Evolutionary conservation across 371 early-diverging fungal genomes (phyloP).

Genomic region (Rhizopus sp.): DNA sequence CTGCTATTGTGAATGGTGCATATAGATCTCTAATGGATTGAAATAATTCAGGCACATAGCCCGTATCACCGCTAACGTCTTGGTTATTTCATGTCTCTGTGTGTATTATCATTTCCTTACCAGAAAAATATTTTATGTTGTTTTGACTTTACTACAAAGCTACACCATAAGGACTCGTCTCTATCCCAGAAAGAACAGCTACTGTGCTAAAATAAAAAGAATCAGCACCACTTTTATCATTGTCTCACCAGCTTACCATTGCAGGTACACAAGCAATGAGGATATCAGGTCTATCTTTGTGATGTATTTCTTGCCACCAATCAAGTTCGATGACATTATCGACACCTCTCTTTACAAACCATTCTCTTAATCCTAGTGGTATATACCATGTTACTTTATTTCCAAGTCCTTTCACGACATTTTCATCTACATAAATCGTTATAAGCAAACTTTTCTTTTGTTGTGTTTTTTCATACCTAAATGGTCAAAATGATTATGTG

Average conservation of each 20-base stretch:
- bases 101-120: constrained; percentile 20
- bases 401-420: constrained; percentile 46
- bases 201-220: constrained; percentile 47
- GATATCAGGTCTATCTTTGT: constrained; percentile 44
- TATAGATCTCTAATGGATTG: constrained; percentile 54
- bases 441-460: background rate
- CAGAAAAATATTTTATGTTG: constrained; percentile 56
- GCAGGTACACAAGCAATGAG: constrained; percentile 58
- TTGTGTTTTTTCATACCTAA: constrained; percentile 37
- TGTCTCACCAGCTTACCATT: constrained; percentile 29
- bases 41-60: constrained; percentile 60
- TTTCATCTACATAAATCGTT: constrained; percentile 36
- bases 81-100: background rate
- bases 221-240: background rate
- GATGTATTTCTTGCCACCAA: constrained; percentile 65
- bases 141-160: constrained; percentile 53
- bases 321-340: constrained; percentile 65
- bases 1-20: constrained; percentile 57
- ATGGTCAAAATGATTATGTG: constrained; percentile 63
- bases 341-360: constrained; percentile 55
- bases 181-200: constrained; percentile 53
- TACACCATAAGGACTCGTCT: constrained; percentile 61
- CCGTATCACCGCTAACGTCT: constrained; percentile 55
- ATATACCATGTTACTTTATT: constrained; percentile 66
- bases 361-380: constrained; percentile 57